phyloP scores from a whole-genome alignment of 1,284 basidiomycete species.

The Inonotus obliquus region DNA sequence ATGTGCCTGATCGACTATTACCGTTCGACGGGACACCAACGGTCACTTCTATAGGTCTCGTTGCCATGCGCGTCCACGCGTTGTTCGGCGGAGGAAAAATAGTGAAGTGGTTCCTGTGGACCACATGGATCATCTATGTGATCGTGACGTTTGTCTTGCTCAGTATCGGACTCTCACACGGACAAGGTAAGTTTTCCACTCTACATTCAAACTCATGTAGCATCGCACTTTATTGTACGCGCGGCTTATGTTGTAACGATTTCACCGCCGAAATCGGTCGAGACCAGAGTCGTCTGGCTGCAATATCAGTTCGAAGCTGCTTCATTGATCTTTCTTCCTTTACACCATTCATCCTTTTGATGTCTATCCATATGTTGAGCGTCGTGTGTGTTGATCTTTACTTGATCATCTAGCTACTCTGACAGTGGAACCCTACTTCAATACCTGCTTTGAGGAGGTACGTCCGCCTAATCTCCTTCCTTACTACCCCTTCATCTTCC shows the following conservation, averaged over 20 bases:
- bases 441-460: slow-evolving; percentile 17
- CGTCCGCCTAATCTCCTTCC: slow-evolving; percentile 1
- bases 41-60: slow-evolving; percentile 5
- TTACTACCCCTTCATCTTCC: neutral
- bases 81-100: slow-evolving; percentile 12
- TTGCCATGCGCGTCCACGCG: slow-evolving; percentile 19
- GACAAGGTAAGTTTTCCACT: slow-evolving; percentile 10
- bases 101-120: slow-evolving; percentile 14
- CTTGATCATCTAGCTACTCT: slow-evolving; percentile 7
- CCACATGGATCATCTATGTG: slow-evolving; percentile 12
- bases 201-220: neutral
- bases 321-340: neutral
- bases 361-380: neutral
- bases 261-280: neutral
- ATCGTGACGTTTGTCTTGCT: slow-evolving; percentile 12
- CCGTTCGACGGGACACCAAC: neutral
- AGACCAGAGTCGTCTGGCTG: neutral
- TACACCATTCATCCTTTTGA: neutral
- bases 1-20: neutral
- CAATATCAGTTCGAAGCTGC: neutral
- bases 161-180: slow-evolving; percentile 9
- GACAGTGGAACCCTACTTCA: slow-evolving; percentile 12
- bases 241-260: too few relatives aligned
- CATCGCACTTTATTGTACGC: neutral
- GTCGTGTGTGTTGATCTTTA: neutral